Evolutionary conservation across 83 land plant genomes (phyloP).

Genomic region (Larix sibirica): DNA sequence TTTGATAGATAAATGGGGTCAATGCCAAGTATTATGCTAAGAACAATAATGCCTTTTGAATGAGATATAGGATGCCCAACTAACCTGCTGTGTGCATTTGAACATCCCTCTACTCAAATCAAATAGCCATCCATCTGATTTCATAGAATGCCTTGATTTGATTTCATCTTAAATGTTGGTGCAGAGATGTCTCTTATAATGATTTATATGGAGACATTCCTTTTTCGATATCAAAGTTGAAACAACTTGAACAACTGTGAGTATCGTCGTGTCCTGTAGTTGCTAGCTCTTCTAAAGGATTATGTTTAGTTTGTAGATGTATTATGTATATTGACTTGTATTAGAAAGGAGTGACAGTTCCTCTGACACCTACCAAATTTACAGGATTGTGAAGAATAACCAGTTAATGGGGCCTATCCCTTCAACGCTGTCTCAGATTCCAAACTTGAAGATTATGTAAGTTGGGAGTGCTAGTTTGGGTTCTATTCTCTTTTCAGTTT

Average conservation of each 20-base stretch:
- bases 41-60: no score
- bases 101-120: no score
- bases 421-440: slow-evolving; percentile 87
- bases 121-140: no score
- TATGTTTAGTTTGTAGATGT: not conserved
- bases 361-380: not conserved
- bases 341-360: no score
- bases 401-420: slow-evolving; percentile 83
- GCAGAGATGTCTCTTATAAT: slow-evolving; percentile 92
- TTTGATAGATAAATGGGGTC: no score
- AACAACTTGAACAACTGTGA: slow-evolving; percentile 72
- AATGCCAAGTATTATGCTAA: no score
- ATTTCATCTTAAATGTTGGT: slow-evolving; percentile 17
- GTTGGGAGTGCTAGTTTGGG: slow-evolving; percentile 16
- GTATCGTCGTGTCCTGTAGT: slow-evolving; percentile 1
- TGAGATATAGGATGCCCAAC: no score
- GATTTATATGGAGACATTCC: slow-evolving; percentile 82
- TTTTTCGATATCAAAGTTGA: slow-evolving; percentile 81
- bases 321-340: no score
- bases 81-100: no score
- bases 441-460: slow-evolving; percentile 87
- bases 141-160: not conserved
- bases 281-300: not conserved
- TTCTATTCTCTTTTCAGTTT: no score
- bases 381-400: slow-evolving; percentile 78